Conservation (phyloP, 1,284 basidiomycete species). For the Paramarasmius palmivorus region DNA sequence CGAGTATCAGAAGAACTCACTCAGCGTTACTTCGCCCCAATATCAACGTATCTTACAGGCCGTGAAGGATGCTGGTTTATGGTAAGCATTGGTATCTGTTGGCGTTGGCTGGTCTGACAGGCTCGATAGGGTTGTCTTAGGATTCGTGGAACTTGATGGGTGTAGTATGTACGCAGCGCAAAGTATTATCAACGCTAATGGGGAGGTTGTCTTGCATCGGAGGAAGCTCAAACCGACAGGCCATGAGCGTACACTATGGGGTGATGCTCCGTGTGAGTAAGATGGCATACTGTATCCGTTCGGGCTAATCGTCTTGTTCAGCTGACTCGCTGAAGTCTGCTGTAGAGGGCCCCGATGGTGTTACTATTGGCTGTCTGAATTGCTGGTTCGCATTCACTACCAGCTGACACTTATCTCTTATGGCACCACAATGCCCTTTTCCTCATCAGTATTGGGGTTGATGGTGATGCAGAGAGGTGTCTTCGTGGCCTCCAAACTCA, state of each 20-base stretch:
- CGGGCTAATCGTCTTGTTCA: neutral
- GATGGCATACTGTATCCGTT: neutral
- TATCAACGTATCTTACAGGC: constrained; percentile 17
- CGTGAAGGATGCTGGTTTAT: constrained; percentile 17
- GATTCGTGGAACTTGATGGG: constrained; percentile 19
- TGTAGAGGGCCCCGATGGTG: constrained; percentile 16
- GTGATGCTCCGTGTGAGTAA: constrained; percentile 18
- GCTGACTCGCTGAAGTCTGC: constrained; percentile 18
- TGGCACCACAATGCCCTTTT: no score
- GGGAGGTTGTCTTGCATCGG: constrained; percentile 18
- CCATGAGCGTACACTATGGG: constrained; percentile 21
- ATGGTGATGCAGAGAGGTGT: no score
- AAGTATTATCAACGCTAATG: constrained; percentile 17
- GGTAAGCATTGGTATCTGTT: constrained; percentile 3
- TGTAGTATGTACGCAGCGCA: constrained; percentile 21
- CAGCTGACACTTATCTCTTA: no score
- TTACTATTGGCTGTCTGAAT: constrained; percentile 14
- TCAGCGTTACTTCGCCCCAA: constrained; percentile 14
- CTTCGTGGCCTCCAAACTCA: no score
- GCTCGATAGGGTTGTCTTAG: constrained; percentile 20
- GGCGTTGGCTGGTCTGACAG: neutral
- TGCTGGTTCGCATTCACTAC: constrained; percentile 14
- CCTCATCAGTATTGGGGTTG: no score
- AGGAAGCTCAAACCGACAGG: constrained; percentile 23
- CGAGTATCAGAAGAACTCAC: constrained; percentile 81